Base-by-base conservation (phyloP, 495 filamentous ascomycete genomes). In the Cercophora scortea region DNA sequence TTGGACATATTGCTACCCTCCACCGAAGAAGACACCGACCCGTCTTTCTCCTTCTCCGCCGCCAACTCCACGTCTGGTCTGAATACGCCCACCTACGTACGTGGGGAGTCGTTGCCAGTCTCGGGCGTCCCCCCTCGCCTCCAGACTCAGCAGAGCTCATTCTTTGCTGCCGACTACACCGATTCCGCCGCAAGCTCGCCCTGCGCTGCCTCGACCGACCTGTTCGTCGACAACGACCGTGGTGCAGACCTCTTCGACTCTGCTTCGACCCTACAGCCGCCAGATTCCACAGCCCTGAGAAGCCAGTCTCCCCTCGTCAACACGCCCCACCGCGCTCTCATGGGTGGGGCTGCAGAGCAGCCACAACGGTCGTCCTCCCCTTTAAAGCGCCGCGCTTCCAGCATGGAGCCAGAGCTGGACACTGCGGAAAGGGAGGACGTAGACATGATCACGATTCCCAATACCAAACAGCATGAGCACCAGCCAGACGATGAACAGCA, bases 141-240 rank as follows among this genome's bases (percentile, higher is more conserved):
- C 42, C 77, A 80, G 64, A 71, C 65, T 49, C 62, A 74, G 59
- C 56, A 70, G 64, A 69, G 74, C 71, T 52, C 70, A 9, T 56
- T 72, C 32, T 51, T 57, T 15, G 71, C 71, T 46, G 68, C 71
- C 59, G 81, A 81, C 57, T 75, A 76, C 64, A 64, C 70, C 40
- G 74, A 74, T 13, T 82, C 76, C 40, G 69, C 73, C 15, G 78
- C 81, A 48, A 87, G 84, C 62, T 87, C 81, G 32, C 85, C 87
- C 12, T 83, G 79, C 60, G 82, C 81, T 56, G 85, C 86, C 58
- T 91, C 83, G 77, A 80, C 85, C 58, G 82, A 81, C 43, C 70
- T 91, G 49, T 80, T 82, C 47, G 71, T 91, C 45, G 79, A 85
- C 52, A 78, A 78, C 55, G 85, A 87, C 57, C 69, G 75, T 43